Percentiles rank a stretch among this genome's conserved stretches.
Evolutionary conservation across 2,329 filamentous ascomycete species (phyloP).

Genomic region (Penicillium verrucosum): DNA sequence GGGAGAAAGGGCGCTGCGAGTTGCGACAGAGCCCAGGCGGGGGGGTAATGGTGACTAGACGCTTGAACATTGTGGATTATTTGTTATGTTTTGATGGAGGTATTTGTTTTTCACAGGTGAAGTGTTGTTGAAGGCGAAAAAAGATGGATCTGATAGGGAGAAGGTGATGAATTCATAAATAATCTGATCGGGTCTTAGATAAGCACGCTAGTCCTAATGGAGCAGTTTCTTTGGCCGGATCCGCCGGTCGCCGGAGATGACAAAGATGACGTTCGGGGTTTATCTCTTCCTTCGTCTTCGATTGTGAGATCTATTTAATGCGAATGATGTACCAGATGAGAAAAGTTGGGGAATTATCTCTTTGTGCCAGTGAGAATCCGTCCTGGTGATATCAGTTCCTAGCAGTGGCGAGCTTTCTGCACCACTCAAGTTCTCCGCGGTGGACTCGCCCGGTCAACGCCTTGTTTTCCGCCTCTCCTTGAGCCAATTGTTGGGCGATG

Average conservation of each 20-base stretch:
- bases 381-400: constrained; percentile 16
- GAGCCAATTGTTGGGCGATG: constrained; percentile 19
- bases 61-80: constrained; percentile 53
- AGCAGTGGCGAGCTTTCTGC: constrained; percentile 13
- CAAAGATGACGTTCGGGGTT: constrained; percentile 7
- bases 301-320: neutral
- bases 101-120: neutral
- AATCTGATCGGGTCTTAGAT: constrained; percentile 25
- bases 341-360: neutral
- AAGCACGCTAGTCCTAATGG: constrained; percentile 19
- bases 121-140: constrained; percentile 14
- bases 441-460: constrained; percentile 13
- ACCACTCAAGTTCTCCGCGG: constrained; percentile 20
- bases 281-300: neutral
- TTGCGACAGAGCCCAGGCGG: constrained; percentile 50
- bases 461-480: constrained; percentile 16
- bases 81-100: neutral
- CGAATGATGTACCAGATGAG: neutral
- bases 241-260: constrained; percentile 26
- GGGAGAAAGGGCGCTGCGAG: constrained; percentile 47
- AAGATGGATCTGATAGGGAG: constrained; percentile 22
- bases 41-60: constrained; percentile 55
- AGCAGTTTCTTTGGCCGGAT: constrained; percentile 14
- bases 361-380: constrained; percentile 2
- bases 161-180: constrained; percentile 28